These are phyloP conservation scores for Tulasnella sp. DNA, from an alignment of 768 basidiomycete genomes.

Conservation along the genomic window DNA sequence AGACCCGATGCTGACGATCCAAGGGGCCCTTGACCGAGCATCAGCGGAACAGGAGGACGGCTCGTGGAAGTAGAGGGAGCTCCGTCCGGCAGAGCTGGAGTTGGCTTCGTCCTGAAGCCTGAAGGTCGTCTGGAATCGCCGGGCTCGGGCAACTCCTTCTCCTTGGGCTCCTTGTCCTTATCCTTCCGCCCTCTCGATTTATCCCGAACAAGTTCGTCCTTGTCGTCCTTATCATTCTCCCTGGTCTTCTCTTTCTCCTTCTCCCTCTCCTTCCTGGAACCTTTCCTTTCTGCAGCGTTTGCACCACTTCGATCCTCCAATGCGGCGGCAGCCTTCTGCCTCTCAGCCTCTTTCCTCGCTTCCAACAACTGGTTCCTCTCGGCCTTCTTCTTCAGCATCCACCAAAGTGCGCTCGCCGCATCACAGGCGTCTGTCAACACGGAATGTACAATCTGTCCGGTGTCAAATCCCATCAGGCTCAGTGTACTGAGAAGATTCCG, in stretches of 20 bases:
- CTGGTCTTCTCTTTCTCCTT: slow-evolving; percentile 32
- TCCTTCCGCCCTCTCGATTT: neutral
- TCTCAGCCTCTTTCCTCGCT: slow-evolving; percentile 14
- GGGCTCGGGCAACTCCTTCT: neutral
- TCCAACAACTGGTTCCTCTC: slow-evolving; percentile 45
- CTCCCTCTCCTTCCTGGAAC: slow-evolving; percentile 24
- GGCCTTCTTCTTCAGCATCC: slow-evolving; percentile 83
- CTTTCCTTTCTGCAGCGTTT: slow-evolving; percentile 12
- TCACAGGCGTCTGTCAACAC: slow-evolving; percentile 91
- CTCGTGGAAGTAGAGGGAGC: neutral
- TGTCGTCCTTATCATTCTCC: neutral
- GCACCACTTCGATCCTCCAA: slow-evolving; percentile 1
- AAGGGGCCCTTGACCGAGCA: slow-evolving; percentile 22
- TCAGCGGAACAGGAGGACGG: slow-evolving; percentile 10
- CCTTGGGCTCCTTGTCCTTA: neutral
- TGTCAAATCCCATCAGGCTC: slow-evolving; percentile 76
- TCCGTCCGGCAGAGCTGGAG: neutral
- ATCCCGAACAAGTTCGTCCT: neutral
- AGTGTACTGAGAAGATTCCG: slow-evolving; percentile 70
- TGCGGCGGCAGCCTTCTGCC: slow-evolving; percentile 12
- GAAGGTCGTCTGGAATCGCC: neutral
- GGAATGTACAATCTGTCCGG: slow-evolving; percentile 89
- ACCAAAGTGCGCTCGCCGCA: slow-evolving; percentile 85
- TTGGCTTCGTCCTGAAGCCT: neutral
- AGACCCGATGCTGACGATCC: slow-evolving; percentile 21